Percentiles rank a stretch among this genome's conserved stretches.
These are phyloP conservation scores for Pythium biforme DNA, from an alignment of 352 stramenopile species.

Conservation along the genomic window DNA sequence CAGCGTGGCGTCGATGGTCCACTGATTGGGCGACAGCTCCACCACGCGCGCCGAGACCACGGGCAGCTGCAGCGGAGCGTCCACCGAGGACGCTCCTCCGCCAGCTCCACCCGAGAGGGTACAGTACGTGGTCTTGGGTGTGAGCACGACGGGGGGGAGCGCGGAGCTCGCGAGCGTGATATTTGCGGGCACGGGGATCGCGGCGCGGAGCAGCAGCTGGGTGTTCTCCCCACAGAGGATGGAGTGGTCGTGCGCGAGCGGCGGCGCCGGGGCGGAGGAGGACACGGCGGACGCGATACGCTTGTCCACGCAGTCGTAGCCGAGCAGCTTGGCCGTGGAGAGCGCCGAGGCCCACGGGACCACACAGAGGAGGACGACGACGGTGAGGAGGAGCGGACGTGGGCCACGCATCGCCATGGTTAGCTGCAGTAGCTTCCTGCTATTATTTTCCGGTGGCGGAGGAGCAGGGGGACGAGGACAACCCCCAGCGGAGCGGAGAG, in stretches of 20 bases:
- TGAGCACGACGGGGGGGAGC: constrained; percentile 9
- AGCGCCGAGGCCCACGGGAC: neutral
- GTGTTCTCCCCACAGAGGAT: constrained; percentile 25
- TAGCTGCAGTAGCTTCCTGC: neutral
- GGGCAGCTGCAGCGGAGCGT: constrained; percentile 10
- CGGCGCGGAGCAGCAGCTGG: constrained; percentile 14
- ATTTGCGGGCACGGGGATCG: constrained; percentile 14
- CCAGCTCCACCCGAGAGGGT: constrained; percentile 1
- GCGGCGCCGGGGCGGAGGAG: neutral
- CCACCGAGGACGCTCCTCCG: too few species aligned
- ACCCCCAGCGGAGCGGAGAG: too few species aligned
- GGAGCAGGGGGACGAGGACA: neutral
- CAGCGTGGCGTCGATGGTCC: constrained; percentile 18
- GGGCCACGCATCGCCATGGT: neutral
- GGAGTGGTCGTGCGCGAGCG: constrained; percentile 1
- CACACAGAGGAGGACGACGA: neutral
- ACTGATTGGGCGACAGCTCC: constrained; percentile 5
- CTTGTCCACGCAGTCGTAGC: constrained; percentile 13
- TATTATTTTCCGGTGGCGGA: neutral
- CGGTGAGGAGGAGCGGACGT: neutral
- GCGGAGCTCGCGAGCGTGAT: constrained; percentile 3
- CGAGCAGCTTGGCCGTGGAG: constrained; percentile 13
- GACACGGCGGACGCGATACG: too few species aligned
- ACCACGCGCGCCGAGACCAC: constrained; percentile 10
- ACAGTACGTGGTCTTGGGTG: constrained; percentile 9